Conservation (phyloP, 208 protist species). For the Trypanosoma brucei region DNA sequence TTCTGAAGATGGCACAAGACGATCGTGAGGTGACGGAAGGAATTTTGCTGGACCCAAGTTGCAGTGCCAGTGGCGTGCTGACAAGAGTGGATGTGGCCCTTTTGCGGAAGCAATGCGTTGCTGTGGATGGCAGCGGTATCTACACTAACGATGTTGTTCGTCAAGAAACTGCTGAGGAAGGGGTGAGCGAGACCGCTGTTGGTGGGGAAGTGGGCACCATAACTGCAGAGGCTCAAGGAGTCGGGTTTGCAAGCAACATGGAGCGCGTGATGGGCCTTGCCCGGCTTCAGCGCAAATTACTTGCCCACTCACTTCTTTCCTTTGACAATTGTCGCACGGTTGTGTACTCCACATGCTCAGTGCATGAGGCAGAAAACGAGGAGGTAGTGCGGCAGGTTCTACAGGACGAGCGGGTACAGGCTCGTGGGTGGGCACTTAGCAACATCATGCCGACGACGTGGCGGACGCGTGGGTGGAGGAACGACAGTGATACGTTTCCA, state of each 20-base stretch:
- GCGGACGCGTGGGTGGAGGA: constrained; percentile 41
- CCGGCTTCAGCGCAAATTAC: constrained; percentile 80
- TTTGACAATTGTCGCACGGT: constrained; percentile 86
- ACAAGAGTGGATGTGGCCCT: constrained; percentile 79
- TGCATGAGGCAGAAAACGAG: constrained; percentile 90
- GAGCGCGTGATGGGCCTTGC: constrained; percentile 77
- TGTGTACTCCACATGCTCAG: constrained; percentile 91
- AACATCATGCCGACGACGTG: constrained; percentile 77
- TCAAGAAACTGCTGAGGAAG: constrained; percentile 8
- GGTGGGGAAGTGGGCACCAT: constrained; percentile 21
- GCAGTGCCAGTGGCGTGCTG: constrained; percentile 86
- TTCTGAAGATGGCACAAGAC: constrained; percentile 72
- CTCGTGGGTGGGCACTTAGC: constrained; percentile 71
- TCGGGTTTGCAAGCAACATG: constrained; percentile 44
- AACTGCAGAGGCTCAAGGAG: constrained; percentile 35
- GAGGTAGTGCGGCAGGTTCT: constrained; percentile 79
- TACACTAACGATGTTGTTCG: constrained; percentile 12
- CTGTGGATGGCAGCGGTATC: too few relatives aligned
- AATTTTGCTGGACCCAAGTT: constrained; percentile 91
- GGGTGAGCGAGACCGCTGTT: constrained; percentile 3
- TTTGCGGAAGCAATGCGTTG: constrained; percentile 32
- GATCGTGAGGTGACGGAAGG: constrained; percentile 69
- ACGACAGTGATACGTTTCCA: constrained; percentile 30
- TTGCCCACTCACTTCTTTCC: constrained; percentile 80
- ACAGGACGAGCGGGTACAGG: constrained; percentile 63